A percentile compares a stretch with the other conserved stretches of the same genome.
These are phyloP conservation scores for Austroboletus novae-zelandiae DNA, from an alignment of 1,284 basidiomycete species.

Conservation along the genomic window DNA sequence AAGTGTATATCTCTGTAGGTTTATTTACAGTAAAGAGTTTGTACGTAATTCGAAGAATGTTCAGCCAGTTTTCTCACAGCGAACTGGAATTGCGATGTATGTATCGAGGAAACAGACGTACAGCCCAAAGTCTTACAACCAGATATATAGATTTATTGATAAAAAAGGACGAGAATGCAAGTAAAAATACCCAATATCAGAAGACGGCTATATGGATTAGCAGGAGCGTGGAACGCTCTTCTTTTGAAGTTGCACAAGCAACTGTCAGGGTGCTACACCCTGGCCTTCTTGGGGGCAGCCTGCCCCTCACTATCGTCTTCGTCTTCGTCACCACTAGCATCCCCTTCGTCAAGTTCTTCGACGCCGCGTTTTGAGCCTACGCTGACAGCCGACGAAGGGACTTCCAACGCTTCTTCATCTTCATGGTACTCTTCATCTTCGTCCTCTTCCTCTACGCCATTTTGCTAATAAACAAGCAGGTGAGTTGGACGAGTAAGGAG, in stretches of 20 bases:
- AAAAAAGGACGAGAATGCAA: no score
- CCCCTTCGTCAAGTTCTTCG: conserved; percentile 21
- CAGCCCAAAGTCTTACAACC: not conserved
- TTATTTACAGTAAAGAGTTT: no score
- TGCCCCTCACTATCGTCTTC: conserved; percentile 10
- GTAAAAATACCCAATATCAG: not conserved
- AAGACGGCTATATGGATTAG: not conserved
- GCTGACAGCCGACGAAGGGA: not conserved
- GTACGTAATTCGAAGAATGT: no score
- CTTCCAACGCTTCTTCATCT: not conserved
- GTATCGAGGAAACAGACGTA: not conserved
- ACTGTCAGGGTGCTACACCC: conserved; percentile 15
- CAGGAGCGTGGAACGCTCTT: not conserved
- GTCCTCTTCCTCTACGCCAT: conserved; percentile 21
- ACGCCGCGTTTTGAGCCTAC: conserved; percentile 24
- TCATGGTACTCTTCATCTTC: conserved; percentile 24
- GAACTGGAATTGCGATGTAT: not conserved
- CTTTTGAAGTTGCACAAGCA: not conserved
- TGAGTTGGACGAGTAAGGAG: not conserved
- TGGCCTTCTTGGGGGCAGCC: conserved; percentile 22
- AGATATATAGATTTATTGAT: not conserved
- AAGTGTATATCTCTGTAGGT: no score
- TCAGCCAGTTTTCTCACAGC: no score
- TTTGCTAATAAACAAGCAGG: conserved; percentile 10
- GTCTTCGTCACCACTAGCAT: conserved; percentile 12